Evolutionary conservation across 2,329 filamentous ascomycete genomes (phyloP).

Genomic region (Ceratocystis eucalypticola): DNA sequence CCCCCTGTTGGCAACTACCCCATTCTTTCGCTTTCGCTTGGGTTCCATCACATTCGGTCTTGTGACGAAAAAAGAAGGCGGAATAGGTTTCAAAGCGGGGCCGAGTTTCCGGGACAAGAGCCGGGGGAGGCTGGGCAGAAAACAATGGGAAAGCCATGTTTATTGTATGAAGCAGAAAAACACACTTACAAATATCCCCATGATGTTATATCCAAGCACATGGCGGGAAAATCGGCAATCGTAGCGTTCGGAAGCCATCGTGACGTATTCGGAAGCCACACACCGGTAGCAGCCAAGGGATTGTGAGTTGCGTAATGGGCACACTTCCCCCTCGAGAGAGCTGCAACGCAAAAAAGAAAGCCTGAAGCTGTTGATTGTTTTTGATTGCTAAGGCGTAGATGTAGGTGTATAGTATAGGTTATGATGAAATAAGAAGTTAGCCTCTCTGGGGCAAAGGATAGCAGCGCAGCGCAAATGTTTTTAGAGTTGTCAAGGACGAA

Average conservation of each 20-base stretch:
- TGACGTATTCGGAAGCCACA: background rate
- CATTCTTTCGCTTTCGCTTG: background rate
- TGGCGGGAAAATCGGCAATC: background rate
- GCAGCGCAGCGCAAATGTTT: too few species aligned
- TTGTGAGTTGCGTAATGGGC: background rate
- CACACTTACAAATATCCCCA: background rate
- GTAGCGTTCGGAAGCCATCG: background rate
- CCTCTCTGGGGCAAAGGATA: too few species aligned
- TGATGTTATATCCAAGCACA: background rate
- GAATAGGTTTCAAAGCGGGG: background rate
- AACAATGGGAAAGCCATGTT: background rate
- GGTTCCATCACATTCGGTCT: background rate
- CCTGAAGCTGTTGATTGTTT: background rate
- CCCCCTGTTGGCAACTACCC: background rate
- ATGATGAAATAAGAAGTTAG: too few species aligned
- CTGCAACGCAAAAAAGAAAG: background rate
- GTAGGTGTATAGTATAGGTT: too few species aligned
- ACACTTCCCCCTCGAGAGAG: background rate
- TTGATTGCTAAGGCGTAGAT: too few species aligned
- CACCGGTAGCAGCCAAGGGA: background rate
- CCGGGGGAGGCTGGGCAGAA: background rate
- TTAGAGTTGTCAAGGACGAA: too few species aligned
- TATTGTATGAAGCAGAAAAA: background rate
- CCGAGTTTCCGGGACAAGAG: background rate
- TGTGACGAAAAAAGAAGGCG: slow-evolving; percentile 2